Evolutionary conservation across 2,329 filamentous ascomycete genomes (phyloP).

Genomic region (Hansfordia pulvinata): DNA sequence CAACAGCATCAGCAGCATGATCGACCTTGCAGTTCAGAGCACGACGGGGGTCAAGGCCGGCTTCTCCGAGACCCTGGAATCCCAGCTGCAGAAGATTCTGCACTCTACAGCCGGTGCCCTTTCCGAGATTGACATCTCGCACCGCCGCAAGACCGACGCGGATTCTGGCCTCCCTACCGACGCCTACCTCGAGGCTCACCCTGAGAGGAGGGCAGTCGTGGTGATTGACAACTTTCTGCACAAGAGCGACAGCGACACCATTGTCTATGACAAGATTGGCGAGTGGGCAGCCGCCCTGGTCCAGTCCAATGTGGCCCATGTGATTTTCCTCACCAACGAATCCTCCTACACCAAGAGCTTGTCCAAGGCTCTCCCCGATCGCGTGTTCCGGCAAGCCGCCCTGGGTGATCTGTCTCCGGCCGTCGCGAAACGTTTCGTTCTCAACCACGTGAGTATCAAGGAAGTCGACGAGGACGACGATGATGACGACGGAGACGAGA

Average conservation of each 20-base stretch:
- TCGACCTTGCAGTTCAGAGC: slow-evolving; percentile 85
- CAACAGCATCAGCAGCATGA: slow-evolving; percentile 83
- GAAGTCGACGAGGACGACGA: slow-evolving; percentile 16
- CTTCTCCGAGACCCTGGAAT: slow-evolving; percentile 85
- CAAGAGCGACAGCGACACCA: slow-evolving; percentile 51
- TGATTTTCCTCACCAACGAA: slow-evolving; percentile 87
- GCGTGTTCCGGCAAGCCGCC: slow-evolving; percentile 76
- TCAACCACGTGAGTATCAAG: slow-evolving; percentile 50
- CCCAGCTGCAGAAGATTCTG: slow-evolving; percentile 79
- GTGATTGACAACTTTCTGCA: slow-evolving; percentile 88
- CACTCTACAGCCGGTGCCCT: slow-evolving; percentile 71
- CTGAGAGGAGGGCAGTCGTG: slow-evolving; percentile 68
- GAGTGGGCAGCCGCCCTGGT: slow-evolving; percentile 85
- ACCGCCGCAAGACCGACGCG: slow-evolving; percentile 57
- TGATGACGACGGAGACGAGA: slow-evolving; percentile 9
- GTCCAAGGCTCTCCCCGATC: slow-evolving; percentile 75
- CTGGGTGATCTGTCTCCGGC: slow-evolving; percentile 78
- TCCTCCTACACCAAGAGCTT: slow-evolving; percentile 79
- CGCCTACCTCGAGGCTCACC: slow-evolving; percentile 80
- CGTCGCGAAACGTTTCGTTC: slow-evolving; percentile 80
- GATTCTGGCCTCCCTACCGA: slow-evolving; percentile 65
- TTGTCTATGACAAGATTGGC: slow-evolving; percentile 68
- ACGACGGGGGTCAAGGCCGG: slow-evolving; percentile 90
- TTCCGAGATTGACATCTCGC: slow-evolving; percentile 60
- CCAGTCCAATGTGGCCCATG: slow-evolving; percentile 79